phyloP scores from a whole-genome alignment of 164 flowering plant genomes.

The Stephania japonica region DNA sequence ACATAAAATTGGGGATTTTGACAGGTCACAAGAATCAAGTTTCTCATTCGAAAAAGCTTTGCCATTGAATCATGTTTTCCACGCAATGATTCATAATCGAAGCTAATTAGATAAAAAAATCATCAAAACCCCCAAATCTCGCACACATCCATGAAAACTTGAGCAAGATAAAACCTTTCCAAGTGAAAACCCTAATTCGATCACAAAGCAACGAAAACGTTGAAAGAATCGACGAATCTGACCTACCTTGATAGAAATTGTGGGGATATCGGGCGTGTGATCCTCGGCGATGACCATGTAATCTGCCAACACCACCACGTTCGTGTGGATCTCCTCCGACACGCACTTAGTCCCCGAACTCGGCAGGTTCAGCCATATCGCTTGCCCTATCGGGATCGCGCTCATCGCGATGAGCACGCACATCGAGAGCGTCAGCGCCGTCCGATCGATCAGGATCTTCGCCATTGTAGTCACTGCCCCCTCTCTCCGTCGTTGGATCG shows the following conservation, averaged over 20 bases:
- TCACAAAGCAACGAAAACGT: background rate
- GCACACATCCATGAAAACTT: no score
- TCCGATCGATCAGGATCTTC: slow-evolving; percentile 2
- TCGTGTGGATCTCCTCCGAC: slow-evolving; percentile 37
- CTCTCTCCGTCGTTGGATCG: background rate
- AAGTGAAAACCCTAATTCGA: background rate
- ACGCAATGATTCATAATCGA: no score
- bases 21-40: no score
- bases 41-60: no score
- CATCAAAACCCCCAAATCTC: no score
- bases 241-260: slow-evolving; percentile 32
- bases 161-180: background rate
- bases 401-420: slow-evolving; percentile 5
- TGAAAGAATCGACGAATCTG: background rate
- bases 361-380: slow-evolving; percentile 38
- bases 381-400: slow-evolving; percentile 13
- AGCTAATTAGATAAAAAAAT: no score
- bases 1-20: no score
- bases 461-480: slow-evolving; percentile 10
- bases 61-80: no score
- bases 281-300: slow-evolving; percentile 31
- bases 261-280: slow-evolving; percentile 10
- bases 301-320: slow-evolving; percentile 42
- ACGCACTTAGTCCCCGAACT: slow-evolving; percentile 40
- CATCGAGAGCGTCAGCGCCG: slow-evolving; percentile 1